phyloP scores from a whole-genome alignment of 106 monocot species.

The Phalaenopsis aphrodite region DNA sequence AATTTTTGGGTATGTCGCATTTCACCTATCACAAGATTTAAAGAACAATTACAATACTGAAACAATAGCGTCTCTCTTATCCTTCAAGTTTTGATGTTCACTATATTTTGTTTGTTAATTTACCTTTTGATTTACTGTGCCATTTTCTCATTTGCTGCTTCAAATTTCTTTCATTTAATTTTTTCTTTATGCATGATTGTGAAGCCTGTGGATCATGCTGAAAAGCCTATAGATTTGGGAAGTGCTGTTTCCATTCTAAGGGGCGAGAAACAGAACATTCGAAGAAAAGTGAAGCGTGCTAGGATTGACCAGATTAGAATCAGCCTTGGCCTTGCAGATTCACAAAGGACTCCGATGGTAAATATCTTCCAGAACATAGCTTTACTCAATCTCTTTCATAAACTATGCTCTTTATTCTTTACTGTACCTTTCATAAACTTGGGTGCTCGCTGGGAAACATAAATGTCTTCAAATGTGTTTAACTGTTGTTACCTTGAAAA shows the following conservation, averaged over 20 bases:
- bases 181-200: conserved; percentile 2
- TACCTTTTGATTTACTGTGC: neutral
- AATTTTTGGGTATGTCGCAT: too few species aligned
- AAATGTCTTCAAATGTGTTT: neutral
- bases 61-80: too few species aligned
- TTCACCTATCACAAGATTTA: too few species aligned
- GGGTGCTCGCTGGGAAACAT: neutral
- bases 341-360: conserved; percentile 94
- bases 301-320: conserved; percentile 94
- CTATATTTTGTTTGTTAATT: neutral
- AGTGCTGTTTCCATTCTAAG: conserved; percentile 75
- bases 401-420: conserved; percentile 5
- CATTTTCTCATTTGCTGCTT: neutral
- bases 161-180: neutral
- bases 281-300: conserved; percentile 87
- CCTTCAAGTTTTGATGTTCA: neutral
- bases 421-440: neutral
- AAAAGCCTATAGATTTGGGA: conserved; percentile 40
- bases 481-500: neutral
- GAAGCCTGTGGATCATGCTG: conserved; percentile 28
- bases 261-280: conserved; percentile 80
- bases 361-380: neutral
- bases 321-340: conserved; percentile 93
- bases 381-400: neutral
- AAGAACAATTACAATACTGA: too few species aligned